Conservation (phyloP, 2,329 filamentous ascomycete genomes). For the Cercospora nicotianae region DNA sequence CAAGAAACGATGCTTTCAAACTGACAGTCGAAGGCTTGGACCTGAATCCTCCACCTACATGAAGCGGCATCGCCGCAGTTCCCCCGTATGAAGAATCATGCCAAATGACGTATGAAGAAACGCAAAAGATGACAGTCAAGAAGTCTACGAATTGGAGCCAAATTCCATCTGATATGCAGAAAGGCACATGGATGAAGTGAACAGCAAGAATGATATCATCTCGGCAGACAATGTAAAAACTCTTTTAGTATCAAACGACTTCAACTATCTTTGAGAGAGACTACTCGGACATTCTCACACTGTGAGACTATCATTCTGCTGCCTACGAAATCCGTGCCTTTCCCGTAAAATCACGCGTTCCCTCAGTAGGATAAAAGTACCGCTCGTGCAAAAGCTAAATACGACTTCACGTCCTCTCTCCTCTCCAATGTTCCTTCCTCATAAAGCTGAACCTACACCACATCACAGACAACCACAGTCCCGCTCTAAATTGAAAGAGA, state of each 20-base stretch:
- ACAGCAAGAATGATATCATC: background rate
- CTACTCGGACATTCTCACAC: background rate
- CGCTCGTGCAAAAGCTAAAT: background rate
- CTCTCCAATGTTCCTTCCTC: background rate
- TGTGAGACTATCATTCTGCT: background rate
- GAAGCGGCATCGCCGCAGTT: background rate
- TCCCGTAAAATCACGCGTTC: background rate
- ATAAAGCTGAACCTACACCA: background rate
- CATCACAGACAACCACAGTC: background rate
- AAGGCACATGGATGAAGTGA: background rate
- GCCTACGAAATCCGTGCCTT: background rate
- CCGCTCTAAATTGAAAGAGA: no score
- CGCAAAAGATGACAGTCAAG: background rate
- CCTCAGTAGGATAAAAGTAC: background rate
- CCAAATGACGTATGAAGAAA: background rate
- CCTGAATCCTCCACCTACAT: conserved; percentile 36
- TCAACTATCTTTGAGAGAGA: background rate
- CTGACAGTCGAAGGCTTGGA: conserved; percentile 61
- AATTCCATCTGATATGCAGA: no score
- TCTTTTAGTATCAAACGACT: background rate
- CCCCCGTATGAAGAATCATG: background rate
- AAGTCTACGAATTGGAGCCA: background rate
- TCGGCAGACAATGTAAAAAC: background rate
- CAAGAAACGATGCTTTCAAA: conserved; percentile 66
- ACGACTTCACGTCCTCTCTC: background rate